A percentile compares a stretch with the other conserved stretches of the same genome.
phyloP scores from a whole-genome alignment of 192 early-diverging fungal species.

The Coemansia sp. region DNA sequence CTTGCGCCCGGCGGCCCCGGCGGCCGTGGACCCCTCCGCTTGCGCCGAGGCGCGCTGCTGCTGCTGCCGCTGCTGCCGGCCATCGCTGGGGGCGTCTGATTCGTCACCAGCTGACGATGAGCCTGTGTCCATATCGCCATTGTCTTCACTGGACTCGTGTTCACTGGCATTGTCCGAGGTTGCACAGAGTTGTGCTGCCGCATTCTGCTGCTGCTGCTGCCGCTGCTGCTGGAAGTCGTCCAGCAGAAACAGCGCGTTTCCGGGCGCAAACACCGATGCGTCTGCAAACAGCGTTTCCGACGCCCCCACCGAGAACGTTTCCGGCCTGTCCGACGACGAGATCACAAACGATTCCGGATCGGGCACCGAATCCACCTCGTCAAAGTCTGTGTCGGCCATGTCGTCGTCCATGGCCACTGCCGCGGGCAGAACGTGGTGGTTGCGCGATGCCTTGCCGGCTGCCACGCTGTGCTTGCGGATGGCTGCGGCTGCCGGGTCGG shows the following conservation, averaged over 20 bases:
- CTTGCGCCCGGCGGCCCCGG: neutral
- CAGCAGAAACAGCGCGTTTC: slow-evolving; percentile 38
- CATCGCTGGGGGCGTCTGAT: slow-evolving; percentile 4
- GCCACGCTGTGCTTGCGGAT: slow-evolving; percentile 1
- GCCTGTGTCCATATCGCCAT: slow-evolving; percentile 5
- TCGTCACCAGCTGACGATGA: slow-evolving; percentile 5
- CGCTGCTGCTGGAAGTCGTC: slow-evolving; percentile 25
- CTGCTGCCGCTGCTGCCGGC: neutral
- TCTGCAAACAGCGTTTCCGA: slow-evolving; percentile 45
- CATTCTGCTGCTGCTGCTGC: no score
- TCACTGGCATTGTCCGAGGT: neutral
- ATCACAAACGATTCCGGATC: slow-evolving; percentile 54
- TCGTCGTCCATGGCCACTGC: slow-evolving; percentile 21
- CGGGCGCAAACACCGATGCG: slow-evolving; percentile 45
- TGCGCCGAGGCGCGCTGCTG: neutral
- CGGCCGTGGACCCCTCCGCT: neutral
- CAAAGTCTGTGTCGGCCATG: slow-evolving; percentile 24
- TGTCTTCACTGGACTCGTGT: neutral
- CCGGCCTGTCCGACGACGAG: slow-evolving; percentile 38
- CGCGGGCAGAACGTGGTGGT: slow-evolving; percentile 11
- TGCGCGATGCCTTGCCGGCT: slow-evolving; percentile 2
- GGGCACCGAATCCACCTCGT: slow-evolving; percentile 44
- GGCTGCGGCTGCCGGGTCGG: slow-evolving; percentile 5
- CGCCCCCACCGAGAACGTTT: slow-evolving; percentile 41
- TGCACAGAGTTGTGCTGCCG: no score